Base-by-base conservation (phyloP, 805 yeast genomes). In the Yamadazyma paraphyllophila region DNA sequence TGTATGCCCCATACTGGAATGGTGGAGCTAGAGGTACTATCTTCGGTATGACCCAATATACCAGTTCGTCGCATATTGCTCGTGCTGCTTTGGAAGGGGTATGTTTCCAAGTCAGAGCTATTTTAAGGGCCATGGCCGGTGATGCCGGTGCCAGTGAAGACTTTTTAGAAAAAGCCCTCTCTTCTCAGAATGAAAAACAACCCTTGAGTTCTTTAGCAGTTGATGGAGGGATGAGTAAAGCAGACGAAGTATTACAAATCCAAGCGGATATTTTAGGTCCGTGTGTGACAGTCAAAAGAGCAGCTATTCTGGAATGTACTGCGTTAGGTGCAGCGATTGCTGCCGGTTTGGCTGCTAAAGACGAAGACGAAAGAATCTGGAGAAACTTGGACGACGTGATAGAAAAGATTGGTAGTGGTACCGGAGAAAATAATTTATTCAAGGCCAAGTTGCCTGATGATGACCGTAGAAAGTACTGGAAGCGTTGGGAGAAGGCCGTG, bases 321-420 rank as follows among this genome's bases (percentile, higher is more conserved):
- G 97, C 97, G 0, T 76, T 91, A 51, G 98, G 98, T 25, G 96
- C 96, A 7, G 97, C 97, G 4, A 86, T 92, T 54, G 97, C 97
- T 25, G 96, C 98, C 2, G 96, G 97, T 10, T 70, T 90, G 57
- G 70, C 79, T 12, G 69, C 81, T 11, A 66, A 67, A 45, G 65
- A 70, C 49, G 66, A 60, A 44, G 55, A 71, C 17, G 80, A 81
- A 15, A 77, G 87, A 36, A 64, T 89, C 39, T 91, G 97, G 96
- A 74, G 74, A 46, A 79, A 81, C 54, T 69, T 90, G 50, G 83
- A 78, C 43, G 96, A 90, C 48, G 85, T 87, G 36, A 71, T 66
- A 48, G 65, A 60, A 6, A 59, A 65, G 38, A 61, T 80, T 42
- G 60, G 65, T 39, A 68, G 69, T 42, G 56, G 53, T 35, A 57